Conservation (phyloP, 2,329 filamentous ascomycete species). For the Sporothrix protearum region DNA sequence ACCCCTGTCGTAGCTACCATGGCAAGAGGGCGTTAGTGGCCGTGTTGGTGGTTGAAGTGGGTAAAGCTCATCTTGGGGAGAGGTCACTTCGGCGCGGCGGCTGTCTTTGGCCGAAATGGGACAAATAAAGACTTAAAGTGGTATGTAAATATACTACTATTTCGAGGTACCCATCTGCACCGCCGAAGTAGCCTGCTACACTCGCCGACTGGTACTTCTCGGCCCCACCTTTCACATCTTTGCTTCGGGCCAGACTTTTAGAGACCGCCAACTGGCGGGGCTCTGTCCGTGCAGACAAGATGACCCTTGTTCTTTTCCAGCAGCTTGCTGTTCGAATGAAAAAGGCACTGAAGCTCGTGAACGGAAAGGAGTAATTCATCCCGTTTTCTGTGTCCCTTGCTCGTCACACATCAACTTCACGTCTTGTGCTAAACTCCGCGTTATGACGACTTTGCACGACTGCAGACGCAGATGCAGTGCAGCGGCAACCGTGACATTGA, state of each 20-base stretch:
- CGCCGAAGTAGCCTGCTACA: background rate
- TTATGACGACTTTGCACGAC: background rate
- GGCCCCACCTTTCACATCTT: background rate
- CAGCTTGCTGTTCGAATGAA: too few species aligned
- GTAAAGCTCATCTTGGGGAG: background rate
- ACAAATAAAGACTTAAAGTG: background rate
- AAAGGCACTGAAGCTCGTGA: background rate
- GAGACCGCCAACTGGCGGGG: background rate
- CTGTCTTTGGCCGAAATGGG: accelerated
- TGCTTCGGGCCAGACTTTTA: background rate
- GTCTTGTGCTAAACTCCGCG: background rate
- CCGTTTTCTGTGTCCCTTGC: background rate
- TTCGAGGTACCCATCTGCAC: background rate
- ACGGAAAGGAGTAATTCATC: background rate
- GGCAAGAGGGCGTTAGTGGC: background rate
- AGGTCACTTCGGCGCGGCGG: background rate
- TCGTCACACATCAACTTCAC: background rate
- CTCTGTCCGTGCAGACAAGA: background rate
- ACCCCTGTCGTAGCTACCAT: background rate
- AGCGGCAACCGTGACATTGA: background rate
- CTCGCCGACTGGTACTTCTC: background rate
- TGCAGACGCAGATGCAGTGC: background rate
- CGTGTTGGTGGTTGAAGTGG: background rate
- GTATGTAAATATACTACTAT: background rate
- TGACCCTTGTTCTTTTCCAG: background rate